Evolutionary conservation across 129 eudicot species (phyloP), one percentile per base, ranked within the genome.

Genomic region (Tagetes erecta): DNA sequence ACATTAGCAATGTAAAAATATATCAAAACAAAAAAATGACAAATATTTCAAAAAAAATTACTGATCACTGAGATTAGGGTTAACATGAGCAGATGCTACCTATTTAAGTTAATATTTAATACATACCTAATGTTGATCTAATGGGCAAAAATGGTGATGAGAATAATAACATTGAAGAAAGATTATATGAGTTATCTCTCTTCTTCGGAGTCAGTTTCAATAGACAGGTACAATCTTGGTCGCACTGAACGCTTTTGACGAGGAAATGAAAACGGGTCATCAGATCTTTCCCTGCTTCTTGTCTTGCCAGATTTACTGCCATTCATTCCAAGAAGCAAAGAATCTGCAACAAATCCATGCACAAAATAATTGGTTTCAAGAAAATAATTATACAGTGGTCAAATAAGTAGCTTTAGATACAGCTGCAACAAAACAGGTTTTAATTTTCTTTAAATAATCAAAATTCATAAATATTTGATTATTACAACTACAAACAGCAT

Each of bases 241-340:
- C 92, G 88, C 80, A 87, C 95, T 72, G 96, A 87, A 45, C 96
- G 92, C 76, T 86, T 83, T 77, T 87, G 94, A 5, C 88, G 89
- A 39, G 97, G 97, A 84, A 82, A 86, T 8, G 84, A 67, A 57
- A 94, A 85, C 14, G 88, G 96, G 77, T 93, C 81, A 63, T 82
- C 91, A 5, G 96, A 83, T 83, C 86, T 76, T 74, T 88, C 94
- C 73, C 89, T 80, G 81, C 67, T 84, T 52, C 70, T 85, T 53
- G 83, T 34, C 81, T 79, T 87, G 5, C 66, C 76, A 60, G 86
- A 27, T 70, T 76, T 76, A 55, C 73, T 83, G 66, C 84, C 92
- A 71, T 88, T 88, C 87, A 83, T 84, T 37, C 91, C 97, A 62
- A 77, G 73, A 59, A 85, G 86, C 80, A 88, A 88, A 50, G 97